A percentile compares a stretch with the other conserved stretches of the same genome.
phyloP scores from a whole-genome alignment of 495 filamentous ascomycete species.

The Aspergillus olivimuriae region DNA sequence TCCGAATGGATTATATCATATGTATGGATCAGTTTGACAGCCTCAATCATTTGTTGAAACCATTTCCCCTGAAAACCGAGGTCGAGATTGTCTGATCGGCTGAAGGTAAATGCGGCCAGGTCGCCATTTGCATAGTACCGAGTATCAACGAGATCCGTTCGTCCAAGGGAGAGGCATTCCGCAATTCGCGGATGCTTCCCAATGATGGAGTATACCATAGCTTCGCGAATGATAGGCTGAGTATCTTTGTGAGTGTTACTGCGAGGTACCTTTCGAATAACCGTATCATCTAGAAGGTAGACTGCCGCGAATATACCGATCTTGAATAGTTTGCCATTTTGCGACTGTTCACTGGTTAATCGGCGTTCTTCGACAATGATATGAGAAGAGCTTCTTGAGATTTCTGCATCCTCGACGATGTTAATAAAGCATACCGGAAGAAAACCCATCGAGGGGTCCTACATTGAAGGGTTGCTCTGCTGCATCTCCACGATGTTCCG shows the following conservation, averaged over 20 bases:
- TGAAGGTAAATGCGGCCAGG: background rate
- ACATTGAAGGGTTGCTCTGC: too few relatives aligned
- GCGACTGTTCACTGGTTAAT: too few relatives aligned
- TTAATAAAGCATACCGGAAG: too few relatives aligned
- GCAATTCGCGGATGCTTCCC: background rate
- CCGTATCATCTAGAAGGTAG: background rate
- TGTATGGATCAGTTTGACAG: background rate
- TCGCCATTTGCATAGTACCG: background rate
- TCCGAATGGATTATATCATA: background rate
- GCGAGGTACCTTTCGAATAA: background rate
- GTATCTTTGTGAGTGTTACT: background rate
- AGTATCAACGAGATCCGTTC: background rate
- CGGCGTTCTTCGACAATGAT: too few relatives aligned
- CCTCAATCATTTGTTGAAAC: background rate
- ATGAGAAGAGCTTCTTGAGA: too few relatives aligned
- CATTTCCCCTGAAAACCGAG: background rate
- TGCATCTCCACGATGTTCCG: too few relatives aligned
- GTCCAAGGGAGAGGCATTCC: background rate
- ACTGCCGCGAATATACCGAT: background rate
- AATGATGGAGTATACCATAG: background rate
- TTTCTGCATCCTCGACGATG: too few relatives aligned
- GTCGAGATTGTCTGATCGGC: background rate
- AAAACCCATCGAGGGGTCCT: too few relatives aligned
- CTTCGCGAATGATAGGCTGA: background rate
- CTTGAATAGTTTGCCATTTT: background rate